Evolutionary conservation across 768 basidiomycete species (phyloP).

Genomic region (Asterophora parasitica): DNA sequence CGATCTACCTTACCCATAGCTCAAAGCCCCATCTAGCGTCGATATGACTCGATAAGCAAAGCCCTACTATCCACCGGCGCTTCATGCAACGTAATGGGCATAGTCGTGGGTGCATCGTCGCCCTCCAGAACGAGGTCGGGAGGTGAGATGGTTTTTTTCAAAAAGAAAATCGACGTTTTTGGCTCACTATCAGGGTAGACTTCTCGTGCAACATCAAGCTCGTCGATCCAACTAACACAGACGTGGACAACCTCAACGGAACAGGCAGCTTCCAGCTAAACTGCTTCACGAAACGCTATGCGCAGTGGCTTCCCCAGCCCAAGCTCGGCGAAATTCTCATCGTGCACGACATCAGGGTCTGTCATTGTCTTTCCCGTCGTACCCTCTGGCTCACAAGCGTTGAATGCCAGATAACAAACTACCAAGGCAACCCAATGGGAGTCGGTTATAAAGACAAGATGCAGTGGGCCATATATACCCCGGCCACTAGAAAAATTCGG

Average conservation of each 20-base stretch:
- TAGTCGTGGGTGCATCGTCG: conserved; percentile 17
- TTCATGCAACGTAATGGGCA: conserved; percentile 19
- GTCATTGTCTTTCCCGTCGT: background rate
- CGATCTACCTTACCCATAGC: background rate
- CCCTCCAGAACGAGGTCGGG: conserved; percentile 16
- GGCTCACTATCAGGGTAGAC: conserved; percentile 29
- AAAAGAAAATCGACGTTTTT: background rate
- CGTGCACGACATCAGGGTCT: conserved; percentile 46
- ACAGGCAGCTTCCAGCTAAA: conserved; percentile 33
- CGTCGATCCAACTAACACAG: conserved; percentile 48
- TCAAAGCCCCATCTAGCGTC: conserved; percentile 8
- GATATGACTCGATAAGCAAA: conserved; percentile 15
- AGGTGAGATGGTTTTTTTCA: conserved; percentile 18
- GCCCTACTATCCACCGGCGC: background rate
- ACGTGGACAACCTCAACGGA: conserved; percentile 19
- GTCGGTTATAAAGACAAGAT: conserved; percentile 43
- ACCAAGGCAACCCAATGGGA: conserved; percentile 27
- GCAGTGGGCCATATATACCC: conserved; percentile 53
- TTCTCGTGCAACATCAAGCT: conserved; percentile 40
- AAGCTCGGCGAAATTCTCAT: conserved; percentile 47
- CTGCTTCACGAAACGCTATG: conserved; percentile 46
- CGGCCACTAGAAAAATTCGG: conserved; percentile 29
- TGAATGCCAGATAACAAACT: conserved; percentile 27
- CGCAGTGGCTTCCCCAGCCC: conserved; percentile 48
- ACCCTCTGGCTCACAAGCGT: background rate